Conservation (phyloP, 495 filamentous ascomycete genomes). For the Neurospora sp. region DNA sequence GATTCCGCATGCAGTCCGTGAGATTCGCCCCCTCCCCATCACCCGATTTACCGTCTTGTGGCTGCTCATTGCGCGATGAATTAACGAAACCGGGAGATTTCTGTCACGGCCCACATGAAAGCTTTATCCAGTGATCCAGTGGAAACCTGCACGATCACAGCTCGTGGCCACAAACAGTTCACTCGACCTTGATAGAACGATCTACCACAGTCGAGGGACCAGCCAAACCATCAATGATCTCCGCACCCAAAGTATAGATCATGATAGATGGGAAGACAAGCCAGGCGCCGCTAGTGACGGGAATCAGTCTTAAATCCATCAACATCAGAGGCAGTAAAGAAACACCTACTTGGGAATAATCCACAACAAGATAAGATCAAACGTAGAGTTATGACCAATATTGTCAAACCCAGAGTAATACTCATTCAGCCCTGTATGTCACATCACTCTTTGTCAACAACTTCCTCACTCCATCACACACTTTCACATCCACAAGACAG, state of each 20-base stretch:
- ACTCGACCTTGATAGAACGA: neutral
- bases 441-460: neutral
- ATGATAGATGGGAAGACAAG: slow-evolving; percentile 63
- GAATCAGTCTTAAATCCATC: slow-evolving; percentile 1
- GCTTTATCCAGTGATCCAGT: neutral
- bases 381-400: slow-evolving; percentile 61
- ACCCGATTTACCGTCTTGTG: neutral
- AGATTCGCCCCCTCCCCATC: neutral
- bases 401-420: slow-evolving; percentile 66
- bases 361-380: slow-evolving; percentile 55
- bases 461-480: neutral
- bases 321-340: neutral
- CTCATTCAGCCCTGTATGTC: slow-evolving; percentile 59
- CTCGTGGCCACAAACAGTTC: neutral
- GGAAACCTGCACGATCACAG: no score
- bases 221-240: slow-evolving; percentile 61
- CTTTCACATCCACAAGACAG: neutral
- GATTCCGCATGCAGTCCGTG: neutral
- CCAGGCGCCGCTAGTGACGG: slow-evolving; percentile 57
- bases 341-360: slow-evolving; percentile 71
- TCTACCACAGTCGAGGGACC: slow-evolving; percentile 20
- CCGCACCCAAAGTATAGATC: slow-evolving; percentile 55
- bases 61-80: neutral
- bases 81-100: neutral
- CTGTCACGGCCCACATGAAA: neutral